A percentile compares a stretch with the other conserved stretches of the same genome.
Evolutionary conservation across 805 yeast genomes (phyloP).

Genomic region (Ogataea populi-albae): DNA sequence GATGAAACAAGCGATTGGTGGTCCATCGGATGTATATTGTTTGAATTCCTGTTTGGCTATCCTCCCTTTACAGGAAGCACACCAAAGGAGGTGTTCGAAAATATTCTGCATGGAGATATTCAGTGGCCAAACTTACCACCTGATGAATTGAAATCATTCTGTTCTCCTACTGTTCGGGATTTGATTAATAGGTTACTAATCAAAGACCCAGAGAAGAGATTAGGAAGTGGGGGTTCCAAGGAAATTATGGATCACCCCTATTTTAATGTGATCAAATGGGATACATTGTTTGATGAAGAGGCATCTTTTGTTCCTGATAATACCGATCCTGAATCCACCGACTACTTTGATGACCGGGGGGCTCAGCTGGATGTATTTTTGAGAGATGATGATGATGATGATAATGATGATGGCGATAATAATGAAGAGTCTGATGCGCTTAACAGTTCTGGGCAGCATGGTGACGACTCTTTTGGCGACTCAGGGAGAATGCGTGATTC

Average conservation of each 20-base stretch:
- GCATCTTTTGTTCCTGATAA: conserved; percentile 81
- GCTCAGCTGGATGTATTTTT: conserved; percentile 70
- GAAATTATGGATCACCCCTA: conserved; percentile 81
- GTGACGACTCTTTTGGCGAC: conserved; percentile 8
- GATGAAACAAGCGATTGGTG: conserved; percentile 95
- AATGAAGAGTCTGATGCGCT: neutral
- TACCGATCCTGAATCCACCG: conserved; percentile 82
- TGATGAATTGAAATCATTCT: conserved; percentile 49
- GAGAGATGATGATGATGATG: conserved; percentile 36
- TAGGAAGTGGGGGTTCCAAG: conserved; percentile 75
- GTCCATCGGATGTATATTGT: conserved; percentile 94
- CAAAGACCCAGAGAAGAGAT: conserved; percentile 60
- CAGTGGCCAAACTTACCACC: conserved; percentile 77
- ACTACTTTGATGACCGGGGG: conserved; percentile 88
- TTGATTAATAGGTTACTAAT: conserved; percentile 61
- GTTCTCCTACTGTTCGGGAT: conserved; percentile 70
- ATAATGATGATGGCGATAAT: conserved; percentile 20
- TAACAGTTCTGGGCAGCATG: conserved; percentile 19
- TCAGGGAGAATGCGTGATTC: conserved; percentile 2
- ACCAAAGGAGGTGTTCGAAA: conserved; percentile 78
- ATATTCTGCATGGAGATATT: conserved; percentile 68
- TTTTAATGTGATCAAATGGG: conserved; percentile 75
- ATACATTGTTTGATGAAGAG: conserved; percentile 58
- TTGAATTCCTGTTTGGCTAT: conserved; percentile 87
- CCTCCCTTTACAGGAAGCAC: conserved; percentile 90